Percentiles rank a stretch among this genome's conserved stretches.
These are phyloP conservation scores for Tulasnella sp. DNA, from an alignment of 768 basidiomycete genomes.

Conservation along the genomic window DNA sequence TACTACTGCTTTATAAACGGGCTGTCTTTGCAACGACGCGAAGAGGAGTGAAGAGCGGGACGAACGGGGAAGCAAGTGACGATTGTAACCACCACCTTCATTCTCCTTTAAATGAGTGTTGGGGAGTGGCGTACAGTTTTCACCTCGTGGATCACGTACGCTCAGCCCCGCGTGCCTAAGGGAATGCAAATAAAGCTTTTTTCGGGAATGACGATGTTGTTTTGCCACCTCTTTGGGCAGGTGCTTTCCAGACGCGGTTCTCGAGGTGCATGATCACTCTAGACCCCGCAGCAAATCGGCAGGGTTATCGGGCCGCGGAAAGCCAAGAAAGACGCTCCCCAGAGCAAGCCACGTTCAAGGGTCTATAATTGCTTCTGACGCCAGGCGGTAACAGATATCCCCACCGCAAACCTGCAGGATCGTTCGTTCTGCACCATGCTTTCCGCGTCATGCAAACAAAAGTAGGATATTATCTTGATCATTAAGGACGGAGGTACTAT, in stretches of 20 bases:
- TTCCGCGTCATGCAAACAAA: not conserved
- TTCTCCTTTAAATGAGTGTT: not conserved
- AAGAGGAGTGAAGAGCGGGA: slow-evolving; percentile 4
- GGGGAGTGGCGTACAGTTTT: no score
- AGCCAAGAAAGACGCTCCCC: not conserved
- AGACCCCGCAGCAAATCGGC: not conserved
- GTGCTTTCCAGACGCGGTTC: no score
- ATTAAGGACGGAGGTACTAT: not conserved
- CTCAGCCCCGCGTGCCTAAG: no score
- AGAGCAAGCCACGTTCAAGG: not conserved
- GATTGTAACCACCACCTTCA: not conserved
- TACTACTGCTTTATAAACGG: not conserved
- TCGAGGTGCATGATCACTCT: not conserved
- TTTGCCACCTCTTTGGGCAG: not conserved
- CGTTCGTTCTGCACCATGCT: not conserved
- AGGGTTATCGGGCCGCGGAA: not conserved
- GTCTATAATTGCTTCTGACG: slow-evolving; percentile 1
- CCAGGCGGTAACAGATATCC: not conserved
- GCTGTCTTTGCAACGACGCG: not conserved
- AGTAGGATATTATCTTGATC: not conserved
- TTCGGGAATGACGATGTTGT: not conserved
- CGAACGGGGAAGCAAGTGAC: not conserved
- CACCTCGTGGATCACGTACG: no score
- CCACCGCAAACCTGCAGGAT: not conserved
- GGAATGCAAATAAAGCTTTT: no score